phyloP scores from a whole-genome alignment of 106 monocot genomes.

The Dioscorea dumetorum region DNA sequence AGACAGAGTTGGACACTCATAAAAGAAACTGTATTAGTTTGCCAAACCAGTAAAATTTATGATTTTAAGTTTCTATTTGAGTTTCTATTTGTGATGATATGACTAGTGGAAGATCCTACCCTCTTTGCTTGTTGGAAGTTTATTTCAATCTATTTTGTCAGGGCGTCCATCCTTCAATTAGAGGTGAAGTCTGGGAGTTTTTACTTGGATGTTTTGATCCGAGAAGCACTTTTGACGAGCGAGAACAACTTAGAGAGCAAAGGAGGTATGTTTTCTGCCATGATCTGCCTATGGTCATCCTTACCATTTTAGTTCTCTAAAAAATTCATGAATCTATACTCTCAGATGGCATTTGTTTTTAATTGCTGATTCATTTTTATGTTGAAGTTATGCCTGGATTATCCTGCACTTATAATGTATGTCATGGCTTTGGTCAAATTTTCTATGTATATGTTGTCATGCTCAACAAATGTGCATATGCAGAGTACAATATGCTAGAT shows the following conservation, averaged over 20 bases:
- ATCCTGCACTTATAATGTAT: too few relatives aligned
- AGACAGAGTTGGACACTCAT: neutral
- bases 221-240: slow-evolving; percentile 74
- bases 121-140: neutral
- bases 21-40: neutral
- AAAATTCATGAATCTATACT: too few relatives aligned
- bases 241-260: slow-evolving; percentile 60
- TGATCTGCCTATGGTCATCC: neutral
- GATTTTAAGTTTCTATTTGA: neutral
- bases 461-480: slow-evolving; percentile 6
- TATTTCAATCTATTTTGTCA: slow-evolving; percentile 14
- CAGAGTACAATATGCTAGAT: slow-evolving; percentile 78
- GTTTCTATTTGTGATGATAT: neutral
- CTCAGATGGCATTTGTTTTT: too few relatives aligned
- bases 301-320: too few relatives aligned
- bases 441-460: neutral
- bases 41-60: neutral
- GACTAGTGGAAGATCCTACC: neutral
- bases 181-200: slow-evolving; percentile 98
- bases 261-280: slow-evolving; percentile 45
- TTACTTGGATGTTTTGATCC: slow-evolving; percentile 94
- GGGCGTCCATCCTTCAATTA: slow-evolving; percentile 96
- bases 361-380: too few relatives aligned
- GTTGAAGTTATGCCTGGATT: too few relatives aligned
- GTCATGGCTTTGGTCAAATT: neutral